These are phyloP conservation scores for Puccinia sorghi DNA, from an alignment of 1,284 basidiomycete species.

Conservation along the genomic window DNA sequence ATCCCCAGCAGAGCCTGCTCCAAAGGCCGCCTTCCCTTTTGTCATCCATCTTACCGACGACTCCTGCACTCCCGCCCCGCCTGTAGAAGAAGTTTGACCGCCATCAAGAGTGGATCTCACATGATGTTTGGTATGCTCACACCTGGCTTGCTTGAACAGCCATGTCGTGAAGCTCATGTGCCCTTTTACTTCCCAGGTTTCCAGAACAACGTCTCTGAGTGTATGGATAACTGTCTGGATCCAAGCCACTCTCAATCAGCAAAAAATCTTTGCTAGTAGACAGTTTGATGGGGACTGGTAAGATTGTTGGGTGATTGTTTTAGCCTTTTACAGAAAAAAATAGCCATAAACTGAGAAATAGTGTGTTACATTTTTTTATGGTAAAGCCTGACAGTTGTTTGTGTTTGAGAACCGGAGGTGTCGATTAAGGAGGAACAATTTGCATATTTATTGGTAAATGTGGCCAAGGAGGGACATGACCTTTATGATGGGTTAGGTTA, in stretches of 20 bases:
- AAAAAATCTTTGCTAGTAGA: slow-evolving; percentile 59
- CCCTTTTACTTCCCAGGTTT: slow-evolving; percentile 64
- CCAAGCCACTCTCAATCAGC: slow-evolving; percentile 78
- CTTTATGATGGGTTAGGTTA: slow-evolving; percentile 90
- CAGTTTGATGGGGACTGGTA: slow-evolving; percentile 64
- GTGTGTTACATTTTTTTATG: slow-evolving; percentile 75
- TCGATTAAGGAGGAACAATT: slow-evolving; percentile 86
- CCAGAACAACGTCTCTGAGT: slow-evolving; percentile 97
- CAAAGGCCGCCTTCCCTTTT: not conserved
- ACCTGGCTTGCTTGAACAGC: slow-evolving; percentile 3
- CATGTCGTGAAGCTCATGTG: slow-evolving; percentile 24
- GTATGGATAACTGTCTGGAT: slow-evolving; percentile 99
- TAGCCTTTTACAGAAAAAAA: not conserved
- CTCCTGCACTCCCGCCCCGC: slow-evolving; percentile 26
- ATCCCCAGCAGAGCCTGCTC: slow-evolving; percentile 5
- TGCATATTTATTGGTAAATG: slow-evolving; percentile 90
- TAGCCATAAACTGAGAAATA: not conserved
- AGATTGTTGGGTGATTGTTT: slow-evolving; percentile 65
- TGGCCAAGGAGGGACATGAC: slow-evolving; percentile 77
- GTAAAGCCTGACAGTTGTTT: slow-evolving; percentile 76
- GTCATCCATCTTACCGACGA: slow-evolving; percentile 47
- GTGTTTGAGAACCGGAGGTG: slow-evolving; percentile 62
- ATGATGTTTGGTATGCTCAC: slow-evolving; percentile 78
- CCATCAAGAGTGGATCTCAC: slow-evolving; percentile 65
- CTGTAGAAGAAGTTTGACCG: slow-evolving; percentile 52